Base-by-base conservation (phyloP, 352 stramenopile species). In the Peronospora destructor region DNA sequence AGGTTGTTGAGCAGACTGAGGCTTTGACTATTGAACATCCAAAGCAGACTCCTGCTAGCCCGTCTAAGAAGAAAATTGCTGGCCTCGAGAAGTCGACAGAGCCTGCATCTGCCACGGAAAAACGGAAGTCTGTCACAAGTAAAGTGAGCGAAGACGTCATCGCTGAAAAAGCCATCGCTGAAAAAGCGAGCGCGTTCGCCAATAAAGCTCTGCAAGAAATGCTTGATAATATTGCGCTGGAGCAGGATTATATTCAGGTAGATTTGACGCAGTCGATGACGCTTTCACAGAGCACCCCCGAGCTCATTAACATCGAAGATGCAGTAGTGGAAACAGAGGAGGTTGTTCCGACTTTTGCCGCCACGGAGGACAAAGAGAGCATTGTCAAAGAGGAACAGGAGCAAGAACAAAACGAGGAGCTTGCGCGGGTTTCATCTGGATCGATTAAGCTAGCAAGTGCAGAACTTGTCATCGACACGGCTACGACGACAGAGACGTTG, bases 181-280 rank as follows among this genome's bases (percentile, higher is more conserved):
- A 83, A 43, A 63, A 66, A 39, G 71, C 64, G 12, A 61, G 38
- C 44, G 56, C 41, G 14, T 76, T 85, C 49, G 55, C 80, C 2
- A 61, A 68, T 9, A 60, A 78, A 5, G 44, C 77, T 6, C 51
- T 87, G 29, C 55, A 67, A 17, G 59, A 74, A 36, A 78, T 73
- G 11, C 51, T 83, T 39, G 63, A 63, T 41, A 84, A 59, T 23
- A 49, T 68, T 36, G 63, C 67, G 41, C 51, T 71, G 26, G 71
- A 83, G 30, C 73, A 73, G 33, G 76, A 84, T 41, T 87, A 82
- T 44, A 73, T 87, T 14, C 64, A 84, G 21, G 73, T 87, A 37
- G 74, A 87, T 5, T 56, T 87, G 37, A 84, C 76, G 6, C 62
- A 64, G 37, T 61, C 51, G 26, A 68, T 62, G 67, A 76, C 49